phyloP scores from a whole-genome alignment of 371 early-diverging fungal genomes.

The Actinomortierella wolfii region DNA sequence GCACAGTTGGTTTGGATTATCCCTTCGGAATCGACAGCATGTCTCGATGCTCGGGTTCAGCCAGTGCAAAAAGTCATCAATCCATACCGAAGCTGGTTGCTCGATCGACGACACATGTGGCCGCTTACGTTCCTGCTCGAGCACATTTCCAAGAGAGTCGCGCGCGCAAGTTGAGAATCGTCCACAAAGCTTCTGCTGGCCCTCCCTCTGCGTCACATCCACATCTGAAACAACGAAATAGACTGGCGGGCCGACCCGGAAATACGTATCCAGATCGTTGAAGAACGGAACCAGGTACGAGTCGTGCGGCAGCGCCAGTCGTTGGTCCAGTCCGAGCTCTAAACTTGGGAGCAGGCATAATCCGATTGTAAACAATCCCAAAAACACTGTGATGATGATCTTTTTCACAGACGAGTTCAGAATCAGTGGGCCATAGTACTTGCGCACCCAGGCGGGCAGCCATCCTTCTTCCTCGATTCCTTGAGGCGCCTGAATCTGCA shows the following conservation, averaged over 20 bases:
- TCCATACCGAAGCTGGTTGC: constrained; percentile 72
- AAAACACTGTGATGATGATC: constrained; percentile 54
- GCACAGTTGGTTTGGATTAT: constrained; percentile 50
- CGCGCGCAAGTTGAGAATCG: constrained; percentile 64
- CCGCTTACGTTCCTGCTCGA: constrained; percentile 75
- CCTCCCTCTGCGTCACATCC: constrained; percentile 54
- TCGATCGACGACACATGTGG: constrained; percentile 68
- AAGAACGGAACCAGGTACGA: constrained; percentile 76
- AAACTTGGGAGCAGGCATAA: constrained; percentile 58
- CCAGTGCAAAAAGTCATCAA: constrained; percentile 77
- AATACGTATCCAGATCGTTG: constrained; percentile 66
- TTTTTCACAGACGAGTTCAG: constrained; percentile 55
- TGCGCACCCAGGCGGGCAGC: constrained; percentile 52
- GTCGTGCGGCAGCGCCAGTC: constrained; percentile 71
- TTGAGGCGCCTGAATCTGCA: constrained; percentile 59
- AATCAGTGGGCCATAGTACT: constrained; percentile 65
- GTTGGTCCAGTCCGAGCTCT: constrained; percentile 70
- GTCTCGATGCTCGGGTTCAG: constrained; percentile 60
- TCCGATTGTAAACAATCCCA: constrained; percentile 59
- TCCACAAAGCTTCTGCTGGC: constrained; percentile 68
- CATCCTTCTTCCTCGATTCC: constrained; percentile 58
- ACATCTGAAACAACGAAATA: constrained; percentile 72
- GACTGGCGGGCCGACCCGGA: constrained; percentile 76
- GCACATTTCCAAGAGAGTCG: constrained; percentile 61
- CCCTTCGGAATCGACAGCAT: constrained; percentile 62